Percentiles rank a stretch among this genome's conserved stretches.
phyloP scores from a whole-genome alignment of 345 rosid genomes.

The Sisymbrium irio region DNA sequence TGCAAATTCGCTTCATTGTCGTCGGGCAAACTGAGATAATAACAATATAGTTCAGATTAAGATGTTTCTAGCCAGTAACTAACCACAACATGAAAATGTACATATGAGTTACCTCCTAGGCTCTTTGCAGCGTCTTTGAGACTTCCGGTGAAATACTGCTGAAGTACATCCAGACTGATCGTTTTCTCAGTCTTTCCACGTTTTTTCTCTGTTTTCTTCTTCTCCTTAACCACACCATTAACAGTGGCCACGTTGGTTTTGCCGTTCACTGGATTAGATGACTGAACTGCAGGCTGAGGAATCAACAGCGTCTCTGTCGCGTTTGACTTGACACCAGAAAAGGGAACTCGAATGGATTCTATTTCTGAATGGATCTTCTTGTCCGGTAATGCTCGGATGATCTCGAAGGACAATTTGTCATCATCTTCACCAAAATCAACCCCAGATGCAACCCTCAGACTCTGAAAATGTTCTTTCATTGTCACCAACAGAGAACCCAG shows the following conservation, averaged over 20 bases:
- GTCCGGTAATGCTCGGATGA: constrained; percentile 50
- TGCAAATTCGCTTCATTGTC: constrained; percentile 96
- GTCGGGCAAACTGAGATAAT: constrained; percentile 83
- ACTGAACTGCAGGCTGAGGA: constrained; percentile 26
- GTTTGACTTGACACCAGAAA: constrained; percentile 35
- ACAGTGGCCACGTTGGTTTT: constrained; percentile 11
- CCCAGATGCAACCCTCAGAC: constrained; percentile 80
- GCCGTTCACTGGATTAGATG: constrained; percentile 23
- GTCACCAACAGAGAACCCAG: constrained; percentile 67
- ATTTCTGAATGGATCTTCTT: constrained; percentile 46
- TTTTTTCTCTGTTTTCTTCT: constrained; percentile 55
- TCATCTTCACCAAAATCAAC: constrained; percentile 55
- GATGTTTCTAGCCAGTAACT: neutral
- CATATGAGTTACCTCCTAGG: constrained; percentile 62
- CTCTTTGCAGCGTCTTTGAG: constrained; percentile 97
- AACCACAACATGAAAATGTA: neutral
- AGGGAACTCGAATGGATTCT: constrained; percentile 51
- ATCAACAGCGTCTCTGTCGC: neutral
- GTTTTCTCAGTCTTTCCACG: constrained; percentile 92
- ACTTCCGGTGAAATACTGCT: constrained; percentile 83
- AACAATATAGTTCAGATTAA: constrained; percentile 2
- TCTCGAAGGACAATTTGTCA: constrained; percentile 55
- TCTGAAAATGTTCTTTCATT: constrained; percentile 78
- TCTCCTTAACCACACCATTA: constrained; percentile 37
- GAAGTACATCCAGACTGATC: constrained; percentile 87